A percentile compares a stretch with the other conserved stretches of the same genome.
Evolutionary conservation across 2,329 filamentous ascomycete species (phyloP).

Genomic region (Ophiocordyceps australis): DNA sequence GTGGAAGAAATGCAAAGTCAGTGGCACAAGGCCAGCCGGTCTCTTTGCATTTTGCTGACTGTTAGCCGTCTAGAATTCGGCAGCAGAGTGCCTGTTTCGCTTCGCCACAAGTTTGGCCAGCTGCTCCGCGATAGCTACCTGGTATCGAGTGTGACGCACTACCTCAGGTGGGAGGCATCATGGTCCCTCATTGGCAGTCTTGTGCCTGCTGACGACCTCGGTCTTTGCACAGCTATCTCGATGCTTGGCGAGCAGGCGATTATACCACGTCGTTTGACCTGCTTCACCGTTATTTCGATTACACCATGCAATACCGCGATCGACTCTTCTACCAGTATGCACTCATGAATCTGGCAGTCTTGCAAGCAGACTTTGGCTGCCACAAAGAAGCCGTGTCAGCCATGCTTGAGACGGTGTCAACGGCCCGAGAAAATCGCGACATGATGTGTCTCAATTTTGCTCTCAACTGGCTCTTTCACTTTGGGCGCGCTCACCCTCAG

Average conservation of each 20-base stretch:
- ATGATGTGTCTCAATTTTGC: constrained; percentile 87
- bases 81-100: constrained; percentile 55
- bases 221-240: constrained; percentile 47
- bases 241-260: constrained; percentile 82
- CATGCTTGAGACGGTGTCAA: constrained; percentile 88
- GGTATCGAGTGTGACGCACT: constrained; percentile 58
- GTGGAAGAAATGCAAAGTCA: constrained; percentile 72
- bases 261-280: constrained; percentile 80
- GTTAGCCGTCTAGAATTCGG: constrained; percentile 41
- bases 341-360: constrained; percentile 76
- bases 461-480: constrained; percentile 90
- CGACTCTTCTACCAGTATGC: constrained; percentile 88
- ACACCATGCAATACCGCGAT: constrained; percentile 74
- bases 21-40: constrained; percentile 5
- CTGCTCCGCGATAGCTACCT: constrained; percentile 49
- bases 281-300: constrained; percentile 91
- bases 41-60: constrained; percentile 3
- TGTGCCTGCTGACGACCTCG: constrained; percentile 2
- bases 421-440: constrained; percentile 86
- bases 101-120: constrained; percentile 51
- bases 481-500: constrained; percentile 67
- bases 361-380: constrained; percentile 91
- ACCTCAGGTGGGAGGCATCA: constrained; percentile 37
- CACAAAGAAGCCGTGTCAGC: constrained; percentile 78
- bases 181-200: not conserved